Conservation (phyloP, 2,329 filamentous ascomycete genomes). For the Sporothrix variecibatus region DNA sequence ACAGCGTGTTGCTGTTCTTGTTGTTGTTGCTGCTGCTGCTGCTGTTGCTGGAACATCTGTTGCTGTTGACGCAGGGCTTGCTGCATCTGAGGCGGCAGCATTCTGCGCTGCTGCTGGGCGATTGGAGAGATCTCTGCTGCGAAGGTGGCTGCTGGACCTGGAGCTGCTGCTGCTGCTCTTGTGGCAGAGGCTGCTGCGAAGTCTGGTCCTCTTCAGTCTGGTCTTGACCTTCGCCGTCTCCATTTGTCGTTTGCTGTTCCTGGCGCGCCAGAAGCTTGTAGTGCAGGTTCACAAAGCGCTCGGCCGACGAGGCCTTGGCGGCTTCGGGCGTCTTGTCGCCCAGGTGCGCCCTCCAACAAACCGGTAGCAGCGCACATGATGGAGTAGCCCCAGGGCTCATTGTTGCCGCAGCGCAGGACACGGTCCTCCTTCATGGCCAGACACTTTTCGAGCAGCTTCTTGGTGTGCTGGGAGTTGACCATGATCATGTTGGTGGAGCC, state of each 20-base stretch:
- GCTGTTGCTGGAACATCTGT: not conserved
- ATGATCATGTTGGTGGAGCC: slow-evolving; percentile 63
- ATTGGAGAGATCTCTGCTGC: not conserved
- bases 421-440: slow-evolving; percentile 63
- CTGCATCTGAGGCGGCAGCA: slow-evolving; percentile 10
- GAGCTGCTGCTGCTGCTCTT: slow-evolving; percentile 7
- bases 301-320: slow-evolving; percentile 60
- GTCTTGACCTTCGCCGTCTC: not conserved
- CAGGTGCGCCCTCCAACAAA: slow-evolving; percentile 60
- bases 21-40: slow-evolving; percentile 16
- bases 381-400: slow-evolving; percentile 65
- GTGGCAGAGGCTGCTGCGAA: not conserved
- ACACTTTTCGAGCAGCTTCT: slow-evolving; percentile 63
- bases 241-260: slow-evolving; percentile 40
- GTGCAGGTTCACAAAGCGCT: slow-evolving; percentile 61
- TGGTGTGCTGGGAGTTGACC: slow-evolving; percentile 61
- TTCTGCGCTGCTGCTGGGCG: slow-evolving; percentile 11
- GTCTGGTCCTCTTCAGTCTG: not conserved
- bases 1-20: not conserved
- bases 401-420: slow-evolving; percentile 62
- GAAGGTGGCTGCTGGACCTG: not conserved
- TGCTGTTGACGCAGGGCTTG: slow-evolving; percentile 9
- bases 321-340: slow-evolving; percentile 58
- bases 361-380: slow-evolving; percentile 64
- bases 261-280: slow-evolving; percentile 59